These are phyloP conservation scores for Phytophthora sp. DNA, from an alignment of 352 stramenopile genomes.

Conservation along the genomic window DNA sequence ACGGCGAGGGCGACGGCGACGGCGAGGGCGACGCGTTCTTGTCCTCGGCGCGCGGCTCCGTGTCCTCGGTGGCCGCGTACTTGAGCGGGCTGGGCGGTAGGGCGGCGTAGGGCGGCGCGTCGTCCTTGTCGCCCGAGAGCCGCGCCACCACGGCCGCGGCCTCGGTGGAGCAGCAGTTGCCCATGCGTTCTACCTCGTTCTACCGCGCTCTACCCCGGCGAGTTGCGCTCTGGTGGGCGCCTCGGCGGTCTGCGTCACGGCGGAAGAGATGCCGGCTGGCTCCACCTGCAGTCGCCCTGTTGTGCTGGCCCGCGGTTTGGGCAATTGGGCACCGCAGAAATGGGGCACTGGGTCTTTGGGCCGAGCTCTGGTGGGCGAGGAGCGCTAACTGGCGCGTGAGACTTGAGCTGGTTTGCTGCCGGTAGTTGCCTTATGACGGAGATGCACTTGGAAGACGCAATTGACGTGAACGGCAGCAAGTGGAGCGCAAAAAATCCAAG, in stretches of 20 bases:
- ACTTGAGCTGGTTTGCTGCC: too few species aligned
- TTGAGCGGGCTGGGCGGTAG: conserved; percentile 26
- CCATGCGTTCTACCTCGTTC: too few species aligned
- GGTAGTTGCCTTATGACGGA: too few species aligned
- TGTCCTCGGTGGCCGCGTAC: conserved; percentile 27
- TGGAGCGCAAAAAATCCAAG: too few species aligned
- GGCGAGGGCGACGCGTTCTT: conserved; percentile 21
- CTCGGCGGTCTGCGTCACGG: neutral
- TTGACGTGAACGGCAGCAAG: too few species aligned
- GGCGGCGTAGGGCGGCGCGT: conserved; percentile 23
- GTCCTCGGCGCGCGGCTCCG: conserved; percentile 24
- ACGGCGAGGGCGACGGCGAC: conserved; percentile 15
- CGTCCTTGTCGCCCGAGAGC: conserved; percentile 26
- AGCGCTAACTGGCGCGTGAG: too few species aligned
- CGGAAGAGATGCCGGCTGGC: conserved; percentile 27
- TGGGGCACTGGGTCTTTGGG: conserved; percentile 4
- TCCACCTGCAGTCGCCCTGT: conserved; percentile 16
- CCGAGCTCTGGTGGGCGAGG: too few species aligned
- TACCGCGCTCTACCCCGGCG: too few species aligned
- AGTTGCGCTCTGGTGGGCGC: too few species aligned
- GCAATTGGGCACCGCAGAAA: too few species aligned
- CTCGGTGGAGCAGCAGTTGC: conserved; percentile 86
- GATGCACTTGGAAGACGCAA: too few species aligned
- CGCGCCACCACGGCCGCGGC: conserved; percentile 48
- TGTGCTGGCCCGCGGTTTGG: too few species aligned